phyloP scores from a whole-genome alignment of 352 stramenopile genomes.

The Phytophthora gonapodyides region DNA sequence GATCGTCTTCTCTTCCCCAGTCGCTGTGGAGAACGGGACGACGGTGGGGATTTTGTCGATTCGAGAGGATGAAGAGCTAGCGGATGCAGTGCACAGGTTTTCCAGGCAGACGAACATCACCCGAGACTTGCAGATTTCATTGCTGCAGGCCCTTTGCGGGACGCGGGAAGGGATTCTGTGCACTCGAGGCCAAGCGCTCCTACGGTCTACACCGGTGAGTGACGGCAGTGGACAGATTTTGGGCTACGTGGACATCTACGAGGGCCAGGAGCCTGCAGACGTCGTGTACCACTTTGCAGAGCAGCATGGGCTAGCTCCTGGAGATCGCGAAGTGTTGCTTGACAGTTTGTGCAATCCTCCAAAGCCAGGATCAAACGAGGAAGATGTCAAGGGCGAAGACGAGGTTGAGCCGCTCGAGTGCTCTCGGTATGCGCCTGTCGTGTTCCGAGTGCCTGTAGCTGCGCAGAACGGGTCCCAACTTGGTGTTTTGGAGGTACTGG shows the following conservation, averaged over 20 bases:
- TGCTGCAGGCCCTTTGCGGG: constrained; percentile 66
- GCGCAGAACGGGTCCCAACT: constrained; percentile 67
- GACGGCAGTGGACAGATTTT: constrained; percentile 36
- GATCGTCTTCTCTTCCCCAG: constrained; percentile 57
- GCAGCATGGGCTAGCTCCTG: constrained; percentile 44
- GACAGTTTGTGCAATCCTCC: constrained; percentile 51
- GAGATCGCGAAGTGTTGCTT: constrained; percentile 48
- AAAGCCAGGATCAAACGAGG: constrained; percentile 6
- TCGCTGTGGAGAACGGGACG: constrained; percentile 57
- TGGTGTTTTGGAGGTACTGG: constrained; percentile 63
- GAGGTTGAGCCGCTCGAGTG: constrained; percentile 44
- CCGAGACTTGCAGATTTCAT: constrained; percentile 41
- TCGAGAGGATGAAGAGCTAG: constrained; percentile 71
- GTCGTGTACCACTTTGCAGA: constrained; percentile 71
- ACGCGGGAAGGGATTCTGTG: constrained; percentile 54
- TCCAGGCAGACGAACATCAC: constrained; percentile 55
- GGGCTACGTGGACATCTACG: constrained; percentile 59
- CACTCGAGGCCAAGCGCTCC: constrained; percentile 58
- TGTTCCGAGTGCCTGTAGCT: constrained; percentile 59
- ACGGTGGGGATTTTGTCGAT: constrained; percentile 44
- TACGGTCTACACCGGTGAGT: constrained; percentile 53
- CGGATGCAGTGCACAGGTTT: constrained; percentile 69
- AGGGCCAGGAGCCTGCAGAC: constrained; percentile 77
- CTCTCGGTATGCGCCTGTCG: constrained; percentile 62
- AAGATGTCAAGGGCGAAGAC: constrained; percentile 8